Evolutionary conservation across 1,284 basidiomycete species (phyloP), one percentile per base, ranked within the genome.

Genomic region (Ustilago crameri): DNA sequence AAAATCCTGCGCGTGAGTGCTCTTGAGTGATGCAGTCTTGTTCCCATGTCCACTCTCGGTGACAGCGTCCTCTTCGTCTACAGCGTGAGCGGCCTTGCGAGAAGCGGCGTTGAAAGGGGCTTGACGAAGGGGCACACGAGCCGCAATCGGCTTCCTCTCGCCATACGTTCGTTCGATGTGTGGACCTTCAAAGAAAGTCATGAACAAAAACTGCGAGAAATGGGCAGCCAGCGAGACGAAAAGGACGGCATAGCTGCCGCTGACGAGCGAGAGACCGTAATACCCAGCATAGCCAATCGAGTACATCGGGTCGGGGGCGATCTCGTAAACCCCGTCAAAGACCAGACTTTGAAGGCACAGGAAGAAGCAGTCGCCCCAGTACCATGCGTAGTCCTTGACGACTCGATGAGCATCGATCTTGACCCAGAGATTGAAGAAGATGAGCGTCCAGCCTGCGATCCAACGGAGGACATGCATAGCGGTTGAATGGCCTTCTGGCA

Each of bases 301-400:
- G 83, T 95, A 95, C 93, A 94, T 94, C 0, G 92, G 93, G 80
- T 93, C 93, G 0, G 75, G 92, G 4, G 91, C 91, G 48, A 93
- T 87, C 82, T 98, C 95, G 79, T 98, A 98, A 9, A 98, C 95
- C 9, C 96, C 96, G 82, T 98, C 95, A 82, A 98, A 98, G 5
- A 98, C 91, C 22, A 98, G 87, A 49, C 90, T 91, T 76, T 88
- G 86, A 66, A 87, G 85, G 57, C 86, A 86, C 61, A 86, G 78
- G 87, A 97, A 98, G 86, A 98, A 98, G 49, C 92, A 92, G 81
- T 98, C 95, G 18, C 95, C 95, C 95, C 95, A 98, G 85, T 98
- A 98, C 82, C 82, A 87, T n/a, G 87, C 87, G 54, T 87, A 87
- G 75, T 88, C 87, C 69, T 96, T 97, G 66, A 98, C 94, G 51